phyloP scores from a whole-genome alignment of 2,329 filamentous ascomycete genomes.

The Sclerotinia spermophila region DNA sequence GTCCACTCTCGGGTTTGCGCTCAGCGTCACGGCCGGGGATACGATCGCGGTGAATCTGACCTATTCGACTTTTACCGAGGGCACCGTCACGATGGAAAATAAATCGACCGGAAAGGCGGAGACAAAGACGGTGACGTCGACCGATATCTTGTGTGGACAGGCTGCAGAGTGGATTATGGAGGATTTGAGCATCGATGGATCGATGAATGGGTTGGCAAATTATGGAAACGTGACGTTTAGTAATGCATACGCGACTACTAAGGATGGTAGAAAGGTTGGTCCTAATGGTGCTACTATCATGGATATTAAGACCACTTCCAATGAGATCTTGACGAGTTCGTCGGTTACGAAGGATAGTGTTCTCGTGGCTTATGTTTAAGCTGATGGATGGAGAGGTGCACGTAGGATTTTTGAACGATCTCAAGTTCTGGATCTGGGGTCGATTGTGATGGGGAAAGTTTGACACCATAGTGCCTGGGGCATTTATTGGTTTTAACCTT shows the following conservation, averaged over 20 bases:
- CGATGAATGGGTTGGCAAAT: constrained; percentile 44
- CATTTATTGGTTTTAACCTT: background rate
- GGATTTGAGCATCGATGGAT: constrained; percentile 41
- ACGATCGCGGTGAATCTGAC: constrained; percentile 28
- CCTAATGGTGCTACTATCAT: background rate
- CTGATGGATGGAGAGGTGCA: background rate
- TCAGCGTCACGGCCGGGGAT: constrained; percentile 46
- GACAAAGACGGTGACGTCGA: constrained; percentile 41
- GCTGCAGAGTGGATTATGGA: constrained; percentile 52
- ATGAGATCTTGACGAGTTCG: background rate
- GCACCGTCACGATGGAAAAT: constrained; percentile 46
- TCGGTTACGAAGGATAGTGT: background rate
- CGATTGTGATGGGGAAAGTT: background rate
- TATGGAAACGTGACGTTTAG: constrained; percentile 47
- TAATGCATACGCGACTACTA: constrained; percentile 15
- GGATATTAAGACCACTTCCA: constrained; percentile 1
- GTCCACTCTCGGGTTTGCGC: constrained; percentile 47
- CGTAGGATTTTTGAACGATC: background rate
- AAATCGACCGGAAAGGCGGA: constrained; percentile 43
- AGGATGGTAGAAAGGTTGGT: background rate
- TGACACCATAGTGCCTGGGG: background rate
- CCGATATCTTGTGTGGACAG: constrained; percentile 39
- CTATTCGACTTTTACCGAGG: constrained; percentile 40
- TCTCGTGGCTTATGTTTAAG: background rate
- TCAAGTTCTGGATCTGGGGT: background rate